Base-by-base conservation (phyloP, 345 rosid species). In the Hypericum androsaemum region DNA sequence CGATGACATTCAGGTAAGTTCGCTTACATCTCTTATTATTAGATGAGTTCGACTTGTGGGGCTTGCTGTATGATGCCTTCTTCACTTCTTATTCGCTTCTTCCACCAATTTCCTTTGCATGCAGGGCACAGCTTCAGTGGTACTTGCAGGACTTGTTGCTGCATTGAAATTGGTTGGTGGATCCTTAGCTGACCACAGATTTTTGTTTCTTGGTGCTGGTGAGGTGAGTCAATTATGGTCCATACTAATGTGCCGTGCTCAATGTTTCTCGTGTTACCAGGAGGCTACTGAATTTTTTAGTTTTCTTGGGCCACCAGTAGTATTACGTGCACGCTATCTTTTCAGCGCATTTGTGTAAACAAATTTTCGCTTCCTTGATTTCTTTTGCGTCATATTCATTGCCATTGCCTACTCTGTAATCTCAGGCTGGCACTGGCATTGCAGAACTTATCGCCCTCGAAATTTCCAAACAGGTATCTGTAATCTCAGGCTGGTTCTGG, bases 361-460 rank as follows among this genome's bases (percentile, higher is more conserved):
- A 22, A 22, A 22, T 44, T 52, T 43, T 39, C 16, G 12, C 47
- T 22, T 22, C 47, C n/a, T 9, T 43, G 14, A 43, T 47, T 37
- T n/a, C 39, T 48, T 5, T 39, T 40, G 9, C 28, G 7, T 13
- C 22, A 13, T 7, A n/a, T 6, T 57, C 59, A 54, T 57, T 57
- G 51, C 55, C 32, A 42, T 52, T 22, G 8, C 7, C 10, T 48
- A n/a, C 58, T 54, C 11, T 43, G 39, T 41, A 46, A 41, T 65
- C 71, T 59, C 74, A 89, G 97, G 97, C 97, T 70, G 97, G 97
- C 69, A 89, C 97, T 12, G 97, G 97, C 62, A 89, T 89, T 55
- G 97, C 95, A 2, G 92, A 84, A 60, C 84, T 86, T 56, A 84
- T 89, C 54, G 96, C 97, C 60, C 94, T 86, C 57, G 89, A 89